phyloP scores from a whole-genome alignment of 441 rosid species.

The Viola pubescens region DNA sequence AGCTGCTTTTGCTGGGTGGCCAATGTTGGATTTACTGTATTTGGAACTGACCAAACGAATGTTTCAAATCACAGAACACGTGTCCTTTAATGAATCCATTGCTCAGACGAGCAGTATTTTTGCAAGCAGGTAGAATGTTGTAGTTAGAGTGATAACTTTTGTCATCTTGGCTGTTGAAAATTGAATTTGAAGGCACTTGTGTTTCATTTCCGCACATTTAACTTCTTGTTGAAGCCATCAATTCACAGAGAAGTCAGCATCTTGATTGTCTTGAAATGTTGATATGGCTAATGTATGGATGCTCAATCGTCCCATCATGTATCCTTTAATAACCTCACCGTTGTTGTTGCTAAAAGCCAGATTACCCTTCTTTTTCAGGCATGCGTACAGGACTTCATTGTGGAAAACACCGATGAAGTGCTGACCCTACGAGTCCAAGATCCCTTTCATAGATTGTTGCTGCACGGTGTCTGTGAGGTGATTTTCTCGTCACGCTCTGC shows the following conservation, averaged over 20 bases:
- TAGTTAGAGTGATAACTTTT: neutral
- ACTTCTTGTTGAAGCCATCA: neutral
- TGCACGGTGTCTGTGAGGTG: conserved; percentile 97
- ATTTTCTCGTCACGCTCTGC: neutral
- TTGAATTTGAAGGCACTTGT: neutral
- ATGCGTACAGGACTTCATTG: conserved; percentile 53
- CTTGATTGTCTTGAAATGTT: neutral
- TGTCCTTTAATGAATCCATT: neutral
- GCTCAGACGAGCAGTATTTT: neutral
- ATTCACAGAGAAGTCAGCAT: neutral
- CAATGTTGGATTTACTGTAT: neutral
- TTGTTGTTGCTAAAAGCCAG: conserved; percentile 5
- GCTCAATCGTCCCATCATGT: neutral
- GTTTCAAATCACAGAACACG: neutral
- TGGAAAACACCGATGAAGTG: conserved; percentile 39
- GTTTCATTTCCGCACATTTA: neutral
- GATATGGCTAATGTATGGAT: neutral
- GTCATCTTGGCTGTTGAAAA: neutral
- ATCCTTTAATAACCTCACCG: neutral
- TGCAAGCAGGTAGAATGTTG: neutral
- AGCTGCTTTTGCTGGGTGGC: neutral
- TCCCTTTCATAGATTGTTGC: conserved; percentile 73
- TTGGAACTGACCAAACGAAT: neutral
- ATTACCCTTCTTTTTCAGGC: conserved; percentile 29
- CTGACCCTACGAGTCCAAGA: conserved; percentile 70